Percentiles rank a stretch among this genome's conserved stretches.
Evolutionary conservation across 177 flowering plant genomes (phyloP).

Genomic region (Vitis hybrid): DNA sequence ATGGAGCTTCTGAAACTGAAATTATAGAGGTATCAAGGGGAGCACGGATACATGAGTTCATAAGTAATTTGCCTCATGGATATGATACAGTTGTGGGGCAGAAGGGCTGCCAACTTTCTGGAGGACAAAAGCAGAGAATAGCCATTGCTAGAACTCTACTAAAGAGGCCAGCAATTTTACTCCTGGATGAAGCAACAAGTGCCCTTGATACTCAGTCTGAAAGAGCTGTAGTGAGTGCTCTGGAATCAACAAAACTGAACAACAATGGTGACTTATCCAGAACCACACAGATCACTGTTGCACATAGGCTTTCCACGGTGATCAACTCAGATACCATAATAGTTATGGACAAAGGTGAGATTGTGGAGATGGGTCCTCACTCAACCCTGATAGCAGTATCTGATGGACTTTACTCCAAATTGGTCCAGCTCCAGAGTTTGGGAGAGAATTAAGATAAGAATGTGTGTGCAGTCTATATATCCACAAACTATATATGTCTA

Average conservation of each 20-base stretch:
- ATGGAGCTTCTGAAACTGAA: slow-evolving; percentile 55
- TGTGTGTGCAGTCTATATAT: no score
- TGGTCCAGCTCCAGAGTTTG: slow-evolving; percentile 45
- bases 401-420: slow-evolving; percentile 56
- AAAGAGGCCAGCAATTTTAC: slow-evolving; percentile 61
- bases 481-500: no score
- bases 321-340: slow-evolving; percentile 55
- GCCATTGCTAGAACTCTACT: slow-evolving; percentile 71
- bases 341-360: slow-evolving; percentile 68
- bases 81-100: slow-evolving; percentile 67
- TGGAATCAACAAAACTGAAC: slow-evolving; percentile 32
- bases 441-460: slow-evolving; percentile 7
- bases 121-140: slow-evolving; percentile 74
- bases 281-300: slow-evolving; percentile 60
- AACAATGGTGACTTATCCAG: slow-evolving; percentile 17
- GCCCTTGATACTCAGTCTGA: slow-evolving; percentile 73
- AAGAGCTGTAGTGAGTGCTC: slow-evolving; percentile 45
- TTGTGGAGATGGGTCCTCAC: slow-evolving; percentile 67
- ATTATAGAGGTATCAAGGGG: slow-evolving; percentile 47
- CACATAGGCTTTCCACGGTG: slow-evolving; percentile 71
- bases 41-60: slow-evolving; percentile 59
- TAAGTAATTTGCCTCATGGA: slow-evolving; percentile 62
- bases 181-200: slow-evolving; percentile 80
- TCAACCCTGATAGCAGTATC: slow-evolving; percentile 32
- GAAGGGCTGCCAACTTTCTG: slow-evolving; percentile 78